Base-by-base conservation (phyloP, 2,329 filamentous ascomycete species). In the Aspergillus novofumigatus region DNA sequence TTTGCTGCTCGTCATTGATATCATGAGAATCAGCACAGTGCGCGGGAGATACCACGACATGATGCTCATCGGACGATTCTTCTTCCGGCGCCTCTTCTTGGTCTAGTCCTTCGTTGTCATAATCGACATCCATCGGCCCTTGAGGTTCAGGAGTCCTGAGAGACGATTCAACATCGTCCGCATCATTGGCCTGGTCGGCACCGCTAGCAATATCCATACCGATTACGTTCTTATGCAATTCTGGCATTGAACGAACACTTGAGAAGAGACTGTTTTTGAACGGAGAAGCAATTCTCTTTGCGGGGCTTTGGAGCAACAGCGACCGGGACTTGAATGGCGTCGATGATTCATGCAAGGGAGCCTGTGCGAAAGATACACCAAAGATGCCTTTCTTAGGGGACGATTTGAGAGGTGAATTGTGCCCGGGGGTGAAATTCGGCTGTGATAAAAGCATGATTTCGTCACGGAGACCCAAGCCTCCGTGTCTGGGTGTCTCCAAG, bases 271-370 rank as follows among this genome's bases (percentile, higher is more conserved):
- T 68, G 32, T 60, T 65, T 51, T 77, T 78, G 53, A 73, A 72
- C 0, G 77, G 74, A 4, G 75, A 75, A 8, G 67, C 64, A 25
- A 75, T 68, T 50, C 75, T 73, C 58, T 77, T 76, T 2, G 78
- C 77, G 7, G 78, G 78, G 51, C 75, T 78, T 59, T 76, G 71
- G 17, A 80, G 66, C 6, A 78, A 23, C 20, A 47, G 44, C 20
- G 60, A 10, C 53, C 70, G 62, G 25, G 65, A 64, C 49, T 73
- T 76, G 10, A 74, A 67, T 2, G 73, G 72, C 1, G 75, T 70
- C 1, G 70, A 65, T 2, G 66, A 66, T 20, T 69, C 60, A 54
- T 74, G 72, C 4, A 67, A 58, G 1, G 70, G 65, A 4, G 71
- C 71, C 48, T 73, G 69, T 9, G 66, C 62, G 50, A 76, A 75